phyloP scores from a whole-genome alignment of 148 eudicot genomes.

The Heliosperma pusillum region DNA sequence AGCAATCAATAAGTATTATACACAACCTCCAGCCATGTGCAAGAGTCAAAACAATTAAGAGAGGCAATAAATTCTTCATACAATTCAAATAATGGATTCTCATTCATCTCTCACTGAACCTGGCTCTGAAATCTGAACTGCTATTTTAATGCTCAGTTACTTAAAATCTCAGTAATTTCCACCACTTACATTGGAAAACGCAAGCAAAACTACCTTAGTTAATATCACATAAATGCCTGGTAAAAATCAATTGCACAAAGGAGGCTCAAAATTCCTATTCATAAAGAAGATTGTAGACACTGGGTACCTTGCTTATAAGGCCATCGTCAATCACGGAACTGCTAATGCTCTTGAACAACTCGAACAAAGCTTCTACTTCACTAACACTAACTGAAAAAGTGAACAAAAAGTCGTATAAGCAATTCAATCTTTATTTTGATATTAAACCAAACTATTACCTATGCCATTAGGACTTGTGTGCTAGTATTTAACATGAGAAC shows the following conservation, averaged over 20 bases:
- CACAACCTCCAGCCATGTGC: neutral
- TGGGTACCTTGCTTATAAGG: conserved; percentile 80
- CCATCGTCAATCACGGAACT: conserved; percentile 91
- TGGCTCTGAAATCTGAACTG: neutral
- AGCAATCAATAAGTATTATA: neutral
- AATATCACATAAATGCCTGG: neutral
- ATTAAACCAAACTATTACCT: neutral
- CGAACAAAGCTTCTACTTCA: conserved; percentile 97
- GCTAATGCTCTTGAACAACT: conserved; percentile 88
- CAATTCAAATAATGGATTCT: neutral
- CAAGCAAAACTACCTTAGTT: neutral
- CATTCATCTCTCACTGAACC: neutral
- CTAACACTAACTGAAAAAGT: conserved; percentile 79
- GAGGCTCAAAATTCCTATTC: neutral
- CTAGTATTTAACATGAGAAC: neutral
- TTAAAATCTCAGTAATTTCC: neutral
- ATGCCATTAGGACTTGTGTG: neutral
- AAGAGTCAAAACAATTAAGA: neutral
- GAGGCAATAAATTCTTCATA: no score
- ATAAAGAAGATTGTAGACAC: neutral
- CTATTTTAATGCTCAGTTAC: neutral
- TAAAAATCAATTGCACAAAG: neutral
- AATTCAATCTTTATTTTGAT: neutral
- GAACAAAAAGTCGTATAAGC: neutral
- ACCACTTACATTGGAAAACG: neutral